Base-by-base conservation (phyloP, 1,139 yeast species). In the Pichiaceae sp. region DNA sequence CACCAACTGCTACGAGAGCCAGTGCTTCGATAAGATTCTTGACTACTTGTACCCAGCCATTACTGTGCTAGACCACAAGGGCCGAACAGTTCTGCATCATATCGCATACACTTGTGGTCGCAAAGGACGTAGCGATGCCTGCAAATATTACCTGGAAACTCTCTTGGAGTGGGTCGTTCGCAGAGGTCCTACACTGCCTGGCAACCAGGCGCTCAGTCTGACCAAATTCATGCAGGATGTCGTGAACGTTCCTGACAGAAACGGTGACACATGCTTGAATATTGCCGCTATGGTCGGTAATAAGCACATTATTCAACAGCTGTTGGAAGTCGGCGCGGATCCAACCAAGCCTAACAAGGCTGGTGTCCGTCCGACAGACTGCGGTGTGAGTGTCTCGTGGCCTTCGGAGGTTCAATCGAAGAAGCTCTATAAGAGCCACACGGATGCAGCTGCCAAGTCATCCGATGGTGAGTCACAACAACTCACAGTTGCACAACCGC, bases 21-120 rank as follows among this genome's bases (percentile, higher is more conserved):
- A 77, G 4, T 75, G 84, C 21, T 91, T 93, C 56, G 79, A 81
- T 17, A 72, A 72, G 36, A 63, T 93, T 32, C 62, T 93, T 34
- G 87, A 85, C 47, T 57, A 78, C 28, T 61, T 91, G 16, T 79
- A 81, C 48, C 95, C 94, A 9, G 81, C 93, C 31, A 68, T 87
- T 21, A 68, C 83, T 4, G 60, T 82, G 17, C 68, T 82, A 11
- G 98, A 93, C 54, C 72, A 76, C 40, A 72, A 75, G 48, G 83
- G 85, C 25, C 75, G 95, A 41, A 82, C 96, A 0, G 83, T 91
- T n/a, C 61, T 93, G 33, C 99, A 93, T 59, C 97, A 91, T 54
- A 86, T 91, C 43, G 87, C 94, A 3, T 60, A 79, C 31, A 78
- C 85, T 0, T 81, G 87, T 4, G 87, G 86, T 1, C 74, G 79